Base-by-base conservation (phyloP, 306 rosid species). In the Lathyrus sativus region DNA sequence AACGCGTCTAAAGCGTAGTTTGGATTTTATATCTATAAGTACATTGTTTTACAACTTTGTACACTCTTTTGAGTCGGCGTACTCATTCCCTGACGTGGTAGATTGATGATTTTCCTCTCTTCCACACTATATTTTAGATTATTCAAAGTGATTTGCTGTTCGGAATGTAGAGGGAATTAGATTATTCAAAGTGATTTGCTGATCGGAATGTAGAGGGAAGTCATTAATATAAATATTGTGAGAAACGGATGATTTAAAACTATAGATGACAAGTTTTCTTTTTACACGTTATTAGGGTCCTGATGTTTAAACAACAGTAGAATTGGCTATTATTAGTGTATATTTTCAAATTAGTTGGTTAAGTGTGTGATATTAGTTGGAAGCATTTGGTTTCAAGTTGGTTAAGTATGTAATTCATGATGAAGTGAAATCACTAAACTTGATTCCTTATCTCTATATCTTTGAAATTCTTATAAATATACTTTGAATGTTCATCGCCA, bases 1-100 rank as follows among this genome's bases (percentile, higher is more conserved):
- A 54, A 26, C 9, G 55, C 41, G 59, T 55, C 62, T 50, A 69
- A 76, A 76, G 67, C 59, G 51, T 73, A 78, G 65, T 77, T 70
- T 55, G 77, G 62, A 59, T 81, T 65, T 9, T 51, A 76, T 43
- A 46, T 66, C 33, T 66, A 29, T 5, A 28, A 62, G 67, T 12
- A 41, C 5, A 37, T 18, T 61, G 67, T 38, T 28, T 41, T 65
- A 4, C 70, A 48, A 64, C 62, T 73, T 51, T 67, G 19, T 58
- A 46, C 74, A 65, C 67, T 4, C 28, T 68, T 73, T 69, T 44
- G 59, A 51, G 50, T 72, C 42, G 45, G 67, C 33, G 13, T 68
- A 26, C 70, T 53, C 26, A 65, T 63, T 33, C 70, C 67, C 9
- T 14, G 42, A 6, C 18, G 64, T 33, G 11, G 62, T 46, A 12